phyloP scores from a whole-genome alignment of 192 early-diverging fungal genomes.

The Thoreauomyces humboldtii region DNA sequence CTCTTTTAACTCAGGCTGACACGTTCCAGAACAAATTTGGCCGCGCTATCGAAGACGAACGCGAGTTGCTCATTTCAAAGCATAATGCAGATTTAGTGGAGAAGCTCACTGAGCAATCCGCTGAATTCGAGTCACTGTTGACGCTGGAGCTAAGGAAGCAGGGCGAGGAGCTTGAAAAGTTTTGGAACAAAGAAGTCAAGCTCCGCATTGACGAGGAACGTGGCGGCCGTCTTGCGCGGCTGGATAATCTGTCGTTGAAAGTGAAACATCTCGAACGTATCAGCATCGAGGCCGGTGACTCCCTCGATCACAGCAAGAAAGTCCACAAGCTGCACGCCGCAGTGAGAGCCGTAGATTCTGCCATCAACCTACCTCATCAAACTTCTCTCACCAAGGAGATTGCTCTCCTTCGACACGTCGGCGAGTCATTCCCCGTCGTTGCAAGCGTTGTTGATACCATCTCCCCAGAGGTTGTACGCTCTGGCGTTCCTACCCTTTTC shows the following conservation, averaged over 20 bases:
- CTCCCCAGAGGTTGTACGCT: conserved; percentile 49
- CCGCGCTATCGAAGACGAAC: conserved; percentile 43
- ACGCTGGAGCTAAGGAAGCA: conserved; percentile 63
- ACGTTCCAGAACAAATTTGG: conserved; percentile 45
- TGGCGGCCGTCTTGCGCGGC: conserved; percentile 76
- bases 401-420: conserved; percentile 49
- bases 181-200: conserved; percentile 75
- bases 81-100: conserved; percentile 45
- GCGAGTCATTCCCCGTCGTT: conserved; percentile 48
- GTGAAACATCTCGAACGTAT: conserved; percentile 71
- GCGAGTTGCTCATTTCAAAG: conserved; percentile 46
- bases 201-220: conserved; percentile 85
- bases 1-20: conserved; percentile 58
- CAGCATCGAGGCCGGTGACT: conserved; percentile 64
- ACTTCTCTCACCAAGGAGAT: conserved; percentile 74
- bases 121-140: conserved; percentile 51
- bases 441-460: conserved; percentile 31
- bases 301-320: conserved; percentile 61
- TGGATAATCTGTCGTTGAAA: conserved; percentile 79
- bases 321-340: conserved; percentile 65
- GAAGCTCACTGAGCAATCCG: conserved; percentile 35
- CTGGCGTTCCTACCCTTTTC: conserved; percentile 59
- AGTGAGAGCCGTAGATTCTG: conserved; percentile 59
- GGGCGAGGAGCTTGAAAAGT: conserved; percentile 63
- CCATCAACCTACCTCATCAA: conserved; percentile 35